A percentile compares a stretch with the other conserved stretches of the same genome.
phyloP scores from a whole-genome alignment of 768 basidiomycete genomes.

The Dioszegia hungarica region DNA sequence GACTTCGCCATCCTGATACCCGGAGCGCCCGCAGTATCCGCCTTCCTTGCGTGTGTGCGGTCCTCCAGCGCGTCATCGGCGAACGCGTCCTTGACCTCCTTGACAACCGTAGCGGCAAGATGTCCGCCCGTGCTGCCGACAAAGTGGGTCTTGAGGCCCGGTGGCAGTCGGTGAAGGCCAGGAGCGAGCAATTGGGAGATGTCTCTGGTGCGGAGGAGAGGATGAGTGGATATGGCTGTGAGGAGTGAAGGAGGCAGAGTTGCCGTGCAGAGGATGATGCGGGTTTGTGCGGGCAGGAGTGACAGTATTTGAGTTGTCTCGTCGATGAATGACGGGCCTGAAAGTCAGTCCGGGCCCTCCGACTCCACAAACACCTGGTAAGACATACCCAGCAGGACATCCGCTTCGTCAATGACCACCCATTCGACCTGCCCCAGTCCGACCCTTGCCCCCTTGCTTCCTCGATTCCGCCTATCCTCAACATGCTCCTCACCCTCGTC shows the following conservation, averaged over 20 bases:
- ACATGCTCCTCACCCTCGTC: background rate
- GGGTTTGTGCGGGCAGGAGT: slow-evolving; percentile 63
- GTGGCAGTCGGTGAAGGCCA: slow-evolving; percentile 70
- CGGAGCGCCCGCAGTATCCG: background rate
- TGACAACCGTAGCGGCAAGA: slow-evolving; percentile 72
- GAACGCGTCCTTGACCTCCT: slow-evolving; percentile 69
- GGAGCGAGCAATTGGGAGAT: slow-evolving; percentile 64
- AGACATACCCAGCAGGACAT: slow-evolving; percentile 74
- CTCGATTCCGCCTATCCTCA: slow-evolving; percentile 4
- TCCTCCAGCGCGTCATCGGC: slow-evolving; percentile 50
- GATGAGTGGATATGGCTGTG: slow-evolving; percentile 53
- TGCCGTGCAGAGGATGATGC: slow-evolving; percentile 74
- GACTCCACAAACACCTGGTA: background rate
- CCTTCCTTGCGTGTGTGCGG: background rate
- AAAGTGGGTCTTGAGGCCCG: slow-evolving; percentile 65
- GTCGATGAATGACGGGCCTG: slow-evolving; percentile 77
- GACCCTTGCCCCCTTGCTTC: slow-evolving; percentile 50
- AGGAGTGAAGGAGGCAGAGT: slow-evolving; percentile 69
- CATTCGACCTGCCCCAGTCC: slow-evolving; percentile 72
- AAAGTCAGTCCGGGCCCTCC: background rate
- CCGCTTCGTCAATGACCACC: slow-evolving; percentile 88
- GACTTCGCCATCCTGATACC: slow-evolving; percentile 53
- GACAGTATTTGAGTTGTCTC: slow-evolving; percentile 66
- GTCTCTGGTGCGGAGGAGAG: background rate
- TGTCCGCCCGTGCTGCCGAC: slow-evolving; percentile 68